These are phyloP conservation scores for Isabelozyma rhagii DNA, from an alignment of 805 yeast genomes.

Conservation along the genomic window DNA sequence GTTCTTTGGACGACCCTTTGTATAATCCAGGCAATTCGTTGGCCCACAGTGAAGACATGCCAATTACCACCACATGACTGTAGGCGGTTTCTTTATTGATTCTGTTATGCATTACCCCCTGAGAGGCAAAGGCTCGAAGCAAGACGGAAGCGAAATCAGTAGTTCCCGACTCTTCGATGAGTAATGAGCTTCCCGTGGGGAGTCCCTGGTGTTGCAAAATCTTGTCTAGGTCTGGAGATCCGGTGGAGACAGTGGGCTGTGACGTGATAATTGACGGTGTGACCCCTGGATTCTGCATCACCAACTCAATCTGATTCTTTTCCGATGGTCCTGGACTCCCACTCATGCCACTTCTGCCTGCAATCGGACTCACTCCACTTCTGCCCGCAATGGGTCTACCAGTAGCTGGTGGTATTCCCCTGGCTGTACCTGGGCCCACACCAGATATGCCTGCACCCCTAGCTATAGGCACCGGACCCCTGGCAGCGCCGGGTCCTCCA, in stretches of 20 bases:
- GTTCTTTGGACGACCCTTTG: conserved; percentile 63
- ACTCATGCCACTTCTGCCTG: no score
- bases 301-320: background rate
- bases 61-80: conserved; percentile 65
- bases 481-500: conserved; percentile 2
- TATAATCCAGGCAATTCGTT: conserved; percentile 75
- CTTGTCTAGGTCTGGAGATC: conserved; percentile 71
- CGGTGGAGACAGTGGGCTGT: conserved; percentile 75
- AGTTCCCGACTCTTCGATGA: conserved; percentile 80
- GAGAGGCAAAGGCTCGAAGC: conserved; percentile 67
- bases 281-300: conserved; percentile 49
- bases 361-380: background rate
- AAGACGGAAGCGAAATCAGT: conserved; percentile 82
- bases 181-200: conserved; percentile 69
- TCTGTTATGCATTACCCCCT: conserved; percentile 69
- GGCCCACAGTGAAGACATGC: conserved; percentile 57
- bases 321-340: background rate
- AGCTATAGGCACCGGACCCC: background rate
- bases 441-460: conserved; percentile 2
- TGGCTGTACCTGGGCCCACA: conserved; percentile 2
- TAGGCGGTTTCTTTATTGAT: conserved; percentile 33
- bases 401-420: conserved; percentile 1
- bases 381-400: conserved; percentile 5
- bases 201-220: conserved; percentile 78
- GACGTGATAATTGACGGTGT: conserved; percentile 78